These are phyloP conservation scores for Geoglossum cookeanum DNA, from an alignment of 2,329 filamentous ascomycete species.

Conservation along the genomic window DNA sequence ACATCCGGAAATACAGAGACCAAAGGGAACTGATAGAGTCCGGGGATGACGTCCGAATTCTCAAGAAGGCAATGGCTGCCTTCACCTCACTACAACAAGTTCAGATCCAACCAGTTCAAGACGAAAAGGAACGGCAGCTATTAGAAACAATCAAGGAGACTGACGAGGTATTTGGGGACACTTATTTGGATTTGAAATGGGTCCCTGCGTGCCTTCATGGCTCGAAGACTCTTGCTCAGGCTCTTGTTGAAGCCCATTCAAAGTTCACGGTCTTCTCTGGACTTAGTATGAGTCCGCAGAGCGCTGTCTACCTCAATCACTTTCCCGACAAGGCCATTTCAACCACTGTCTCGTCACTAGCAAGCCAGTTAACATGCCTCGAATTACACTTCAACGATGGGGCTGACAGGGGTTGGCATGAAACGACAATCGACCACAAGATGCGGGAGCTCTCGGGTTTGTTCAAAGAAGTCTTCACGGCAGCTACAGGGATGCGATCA, in stretches of 20 bases:
- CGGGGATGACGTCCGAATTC: slow-evolving; percentile 30
- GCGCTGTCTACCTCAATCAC: slow-evolving; percentile 30
- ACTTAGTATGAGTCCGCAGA: slow-evolving; percentile 42
- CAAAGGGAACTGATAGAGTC: slow-evolving; percentile 31
- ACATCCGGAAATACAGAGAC: slow-evolving; percentile 27
- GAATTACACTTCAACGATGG: slow-evolving; percentile 44
- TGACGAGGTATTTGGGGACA: slow-evolving; percentile 22
- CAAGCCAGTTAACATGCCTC: slow-evolving; percentile 38
- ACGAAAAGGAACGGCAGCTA: slow-evolving; percentile 36
- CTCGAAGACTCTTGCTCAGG: slow-evolving; percentile 36
- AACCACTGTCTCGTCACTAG: slow-evolving; percentile 29
- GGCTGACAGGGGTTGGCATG: slow-evolving; percentile 18
- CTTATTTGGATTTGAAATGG: slow-evolving; percentile 37
- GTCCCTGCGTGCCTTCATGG: slow-evolving; percentile 42
- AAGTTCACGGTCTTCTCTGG: slow-evolving; percentile 40
- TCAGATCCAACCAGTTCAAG: slow-evolving; percentile 42
- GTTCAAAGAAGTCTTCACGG: slow-evolving; percentile 37
- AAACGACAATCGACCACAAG: slow-evolving; percentile 28
- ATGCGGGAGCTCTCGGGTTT: slow-evolving; percentile 37
- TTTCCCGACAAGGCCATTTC: slow-evolving; percentile 27
- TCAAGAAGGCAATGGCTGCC: slow-evolving; percentile 34
- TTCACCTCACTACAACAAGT: slow-evolving; percentile 44
- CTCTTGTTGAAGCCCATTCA: slow-evolving; percentile 32
- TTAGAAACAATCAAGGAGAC: slow-evolving; percentile 31
- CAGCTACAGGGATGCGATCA: slow-evolving; percentile 39